These are phyloP conservation scores for Verticillium klebahnii DNA, from an alignment of 2,329 filamentous ascomycete genomes.

Conservation along the genomic window DNA sequence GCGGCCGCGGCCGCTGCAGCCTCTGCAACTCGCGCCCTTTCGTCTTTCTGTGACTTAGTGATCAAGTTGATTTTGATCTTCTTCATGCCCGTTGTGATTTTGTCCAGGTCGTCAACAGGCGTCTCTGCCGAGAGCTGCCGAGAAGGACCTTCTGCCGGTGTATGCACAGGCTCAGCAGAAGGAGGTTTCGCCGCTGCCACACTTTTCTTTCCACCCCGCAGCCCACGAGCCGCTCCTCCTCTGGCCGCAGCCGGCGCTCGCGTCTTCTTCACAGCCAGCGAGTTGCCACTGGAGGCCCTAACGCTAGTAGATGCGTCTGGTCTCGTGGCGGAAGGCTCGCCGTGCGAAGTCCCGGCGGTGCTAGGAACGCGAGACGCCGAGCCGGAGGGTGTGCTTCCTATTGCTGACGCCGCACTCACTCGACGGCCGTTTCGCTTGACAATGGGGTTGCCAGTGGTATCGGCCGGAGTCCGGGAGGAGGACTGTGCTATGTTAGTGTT, in stretches of 20 bases:
- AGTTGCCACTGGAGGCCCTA: slow-evolving; percentile 32
- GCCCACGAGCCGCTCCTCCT: slow-evolving; percentile 31
- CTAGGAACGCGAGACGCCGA: neutral
- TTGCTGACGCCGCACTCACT: slow-evolving; percentile 43
- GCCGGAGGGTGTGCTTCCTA: slow-evolving; percentile 3
- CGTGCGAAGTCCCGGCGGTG: neutral
- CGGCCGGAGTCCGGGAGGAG: neutral
- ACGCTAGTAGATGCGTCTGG: slow-evolving; percentile 38
- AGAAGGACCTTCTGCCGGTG: neutral
- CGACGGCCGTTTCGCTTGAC: slow-evolving; percentile 36
- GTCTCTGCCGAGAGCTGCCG: slow-evolving; percentile 9
- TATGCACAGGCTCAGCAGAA: neutral
- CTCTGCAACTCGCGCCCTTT: slow-evolving; percentile 32
- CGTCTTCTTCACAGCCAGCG: slow-evolving; percentile 51
- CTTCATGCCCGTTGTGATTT: slow-evolving; percentile 54
- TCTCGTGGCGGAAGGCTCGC: neutral
- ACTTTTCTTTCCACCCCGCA: slow-evolving; percentile 31
- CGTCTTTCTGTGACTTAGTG: slow-evolving; percentile 54
- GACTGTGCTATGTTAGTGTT: neutral
- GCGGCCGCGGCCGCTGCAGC: neutral
- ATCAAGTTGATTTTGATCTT: slow-evolving; percentile 60
- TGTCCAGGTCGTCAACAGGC: slow-evolving; percentile 42
- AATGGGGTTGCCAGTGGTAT: slow-evolving; percentile 13
- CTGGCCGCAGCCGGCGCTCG: slow-evolving; percentile 42
- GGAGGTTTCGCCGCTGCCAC: slow-evolving; percentile 11